phyloP scores from a whole-genome alignment of 805 yeast genomes.

The Debaryomyces prosopidis region DNA sequence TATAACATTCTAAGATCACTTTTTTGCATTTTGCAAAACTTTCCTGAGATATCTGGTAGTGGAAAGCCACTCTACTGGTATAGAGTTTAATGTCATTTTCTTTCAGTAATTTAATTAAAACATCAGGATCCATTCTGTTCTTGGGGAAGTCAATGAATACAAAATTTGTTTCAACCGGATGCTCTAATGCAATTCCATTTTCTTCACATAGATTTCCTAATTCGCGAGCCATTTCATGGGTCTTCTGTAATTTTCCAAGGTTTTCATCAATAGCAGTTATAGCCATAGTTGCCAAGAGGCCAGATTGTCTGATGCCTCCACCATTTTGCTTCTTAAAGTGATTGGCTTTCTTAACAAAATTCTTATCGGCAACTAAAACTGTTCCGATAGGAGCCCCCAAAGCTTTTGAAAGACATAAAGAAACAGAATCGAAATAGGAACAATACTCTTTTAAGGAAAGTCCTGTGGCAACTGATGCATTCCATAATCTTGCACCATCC shows the following conservation, averaged over 20 bases:
- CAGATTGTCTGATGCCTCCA: slow-evolving; percentile 46
- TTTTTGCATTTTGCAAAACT: slow-evolving; percentile 40
- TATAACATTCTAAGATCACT: slow-evolving; percentile 57
- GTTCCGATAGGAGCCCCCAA: slow-evolving; percentile 48
- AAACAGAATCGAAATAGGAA: slow-evolving; percentile 41
- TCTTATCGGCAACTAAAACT: slow-evolving; percentile 33
- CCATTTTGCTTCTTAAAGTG: slow-evolving; percentile 46
- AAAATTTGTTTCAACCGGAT: slow-evolving; percentile 43
- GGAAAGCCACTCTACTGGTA: slow-evolving; percentile 82
- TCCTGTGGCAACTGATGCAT: slow-evolving; percentile 43
- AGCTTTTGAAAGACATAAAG: slow-evolving; percentile 43
- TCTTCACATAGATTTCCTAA: slow-evolving; percentile 31
- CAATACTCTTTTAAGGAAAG: slow-evolving; percentile 40
- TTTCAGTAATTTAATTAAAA: slow-evolving; percentile 38
- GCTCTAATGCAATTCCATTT: slow-evolving; percentile 29
- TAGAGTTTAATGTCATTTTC: slow-evolving; percentile 63
- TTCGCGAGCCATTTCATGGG: slow-evolving; percentile 37
- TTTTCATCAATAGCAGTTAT: slow-evolving; percentile 41
- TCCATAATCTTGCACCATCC: slow-evolving; percentile 48
- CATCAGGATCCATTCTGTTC: slow-evolving; percentile 27
- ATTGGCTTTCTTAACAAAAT: slow-evolving; percentile 40
- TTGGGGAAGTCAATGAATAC: slow-evolving; percentile 38
- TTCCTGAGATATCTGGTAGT: slow-evolving; percentile 44
- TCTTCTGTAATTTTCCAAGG: slow-evolving; percentile 26
- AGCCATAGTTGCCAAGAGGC: slow-evolving; percentile 43